Evolutionary conservation across 306 rosid genomes (phyloP).

Genomic region (Medicago lupulina): DNA sequence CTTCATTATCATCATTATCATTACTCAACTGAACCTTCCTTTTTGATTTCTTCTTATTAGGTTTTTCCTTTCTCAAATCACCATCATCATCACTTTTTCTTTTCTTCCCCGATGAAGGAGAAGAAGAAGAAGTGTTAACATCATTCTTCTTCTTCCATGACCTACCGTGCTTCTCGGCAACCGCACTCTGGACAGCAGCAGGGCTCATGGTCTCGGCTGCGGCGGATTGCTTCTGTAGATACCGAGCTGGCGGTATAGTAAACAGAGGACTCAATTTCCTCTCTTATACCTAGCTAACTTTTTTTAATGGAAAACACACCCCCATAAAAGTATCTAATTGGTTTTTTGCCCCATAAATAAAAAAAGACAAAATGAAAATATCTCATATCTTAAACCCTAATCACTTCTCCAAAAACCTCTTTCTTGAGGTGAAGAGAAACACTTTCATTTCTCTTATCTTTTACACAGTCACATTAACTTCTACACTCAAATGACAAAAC

Average conservation of each 20-base stretch:
- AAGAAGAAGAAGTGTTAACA: neutral
- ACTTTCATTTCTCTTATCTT: no score
- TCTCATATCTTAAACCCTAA: no score
- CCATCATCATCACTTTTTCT: slow-evolving; percentile 48
- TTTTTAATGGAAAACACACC: no score
- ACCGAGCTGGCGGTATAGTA: slow-evolving; percentile 5
- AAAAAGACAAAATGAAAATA: no score
- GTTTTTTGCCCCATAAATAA: no score
- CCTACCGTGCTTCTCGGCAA: neutral
- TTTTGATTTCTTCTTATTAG: slow-evolving; percentile 21
- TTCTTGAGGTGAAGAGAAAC: no score
- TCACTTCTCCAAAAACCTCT: no score
- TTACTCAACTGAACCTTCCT: slow-evolving; percentile 38
- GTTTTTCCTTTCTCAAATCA: slow-evolving; percentile 44
- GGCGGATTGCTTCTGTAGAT: neutral
- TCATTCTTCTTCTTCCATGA: slow-evolving; percentile 18
- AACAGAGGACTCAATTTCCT: neutral
- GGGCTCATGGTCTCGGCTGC: neutral
- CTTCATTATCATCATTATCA: slow-evolving; percentile 49
- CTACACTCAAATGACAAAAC: slow-evolving; percentile 53
- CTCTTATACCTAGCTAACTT: neutral
- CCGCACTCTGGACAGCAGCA: neutral
- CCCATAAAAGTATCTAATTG: no score
- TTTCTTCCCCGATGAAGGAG: slow-evolving; percentile 54
- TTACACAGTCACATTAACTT: neutral